Base-by-base conservation (phyloP, 306 rosid genomes). In the Arachis stenosperma region DNA sequence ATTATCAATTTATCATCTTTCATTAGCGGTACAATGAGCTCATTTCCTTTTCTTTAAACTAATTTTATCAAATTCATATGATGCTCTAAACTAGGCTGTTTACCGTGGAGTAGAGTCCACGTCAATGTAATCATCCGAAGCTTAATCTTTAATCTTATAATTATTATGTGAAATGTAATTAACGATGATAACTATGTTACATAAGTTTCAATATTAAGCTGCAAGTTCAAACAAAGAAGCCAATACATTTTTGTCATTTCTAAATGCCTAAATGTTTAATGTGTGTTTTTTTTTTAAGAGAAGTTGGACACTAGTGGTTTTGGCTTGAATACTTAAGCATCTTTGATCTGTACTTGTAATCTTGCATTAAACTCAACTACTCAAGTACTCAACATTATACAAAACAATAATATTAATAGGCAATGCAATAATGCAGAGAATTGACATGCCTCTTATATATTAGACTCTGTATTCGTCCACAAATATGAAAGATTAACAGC, bases 401-500 rank as follows among this genome's bases (percentile, higher is more conserved):
- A 46, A 17, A 33, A 59, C 15, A n/a, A 53, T 53, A 44, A 44
- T 9, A 46, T 10, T 13, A 50, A 69, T 48, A 41, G 44, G 40
- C 65, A 57, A 10, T 56, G 65, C 47, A 46, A 52, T 46, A 70
- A n/a, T 61, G 39, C 8, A 36, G 40, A 61, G 7, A 57, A 71
- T 72, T 69, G 73, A 46, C 4, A 51, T 50, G 69, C 46, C 51
- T 22, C 27, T 33, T 4, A 33, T 33, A 2, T 33, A 2, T 33
- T 33, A 33, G 37, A 33, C 37, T 61, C 36, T 42, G 68, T 47
- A 44, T 69, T 84, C 57, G 87, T 82, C 87, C 37, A 6, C 69
- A 63, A 79, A 65, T 80, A 75, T 75, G 52, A 22, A 43, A 84
- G 74, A 78, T 82, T 76, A 55, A 54, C 52, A 30, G 46, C 74